Evolutionary conservation across 2,329 filamentous ascomycete genomes (phyloP), one percentile per base, ranked within the genome.

Genomic region (Setomelanomma holmii): DNA sequence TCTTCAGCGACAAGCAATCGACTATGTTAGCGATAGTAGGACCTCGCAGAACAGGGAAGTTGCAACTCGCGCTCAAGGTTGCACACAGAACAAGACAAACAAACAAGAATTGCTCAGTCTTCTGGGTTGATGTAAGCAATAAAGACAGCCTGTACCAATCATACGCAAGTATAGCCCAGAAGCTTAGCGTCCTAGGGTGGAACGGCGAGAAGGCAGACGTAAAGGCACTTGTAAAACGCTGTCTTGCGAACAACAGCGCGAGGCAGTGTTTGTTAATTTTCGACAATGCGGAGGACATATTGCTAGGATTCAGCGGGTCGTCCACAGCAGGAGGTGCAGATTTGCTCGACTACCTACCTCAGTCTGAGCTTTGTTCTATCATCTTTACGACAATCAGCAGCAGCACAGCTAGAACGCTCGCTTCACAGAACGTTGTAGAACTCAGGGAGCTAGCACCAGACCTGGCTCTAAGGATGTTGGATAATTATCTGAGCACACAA

Each of bases 51-150:
- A 63, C 46, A 44, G 61, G 63, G 42, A 66, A 66, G 39, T 58
- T 56, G 35, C 61, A 66, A 51, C 56, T 64, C 4, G 61, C 58
- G 33, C 60, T 80, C 3, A 68, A 78, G 51, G 51, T 79, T 24
- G 76, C 74, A 3, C 71, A 79, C 61, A 74, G 69, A 62, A 67
- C 64, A 2, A 75, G 67, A 48, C 44, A 74, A 8, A 66, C 69
- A 34, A 40, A 66, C 24, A 68, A 69, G 1, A 67, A 72, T 4
- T 78, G 66, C 45, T 77, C 73, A 0, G 60, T 82, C 44, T 75
- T 82, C 53, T 82, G 76, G 79, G 67, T 81, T 4, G 71, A 76
- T 4, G 77, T 74, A 5, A 64, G 69, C 20, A 77, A 73, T 50
- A 51, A 58, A n/a, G 27, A 30, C 10, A 30, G 27, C 5, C 10